Base-by-base conservation (phyloP, 208 protist genomes). In the Trypanosoma boissoni region DNA sequence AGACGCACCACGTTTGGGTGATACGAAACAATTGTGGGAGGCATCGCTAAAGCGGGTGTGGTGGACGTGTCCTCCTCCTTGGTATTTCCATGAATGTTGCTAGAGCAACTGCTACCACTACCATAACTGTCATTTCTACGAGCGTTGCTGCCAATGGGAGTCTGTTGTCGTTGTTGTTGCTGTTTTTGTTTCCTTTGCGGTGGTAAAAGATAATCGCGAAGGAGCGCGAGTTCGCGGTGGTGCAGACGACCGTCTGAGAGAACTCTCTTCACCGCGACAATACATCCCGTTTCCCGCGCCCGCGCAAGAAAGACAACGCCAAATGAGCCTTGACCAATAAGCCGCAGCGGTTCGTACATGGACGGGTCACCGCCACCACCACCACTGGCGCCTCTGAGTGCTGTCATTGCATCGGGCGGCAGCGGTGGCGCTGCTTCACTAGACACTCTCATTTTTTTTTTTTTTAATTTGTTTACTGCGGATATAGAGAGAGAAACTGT, bases 181-280 rank as follows among this genome's bases (percentile, higher is more conserved):
- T n/a, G n/a, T n/a, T n/a, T n/a, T n/a, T n/a, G n/a, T n/a, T n/a
- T n/a, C n/a, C n/a, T n/a, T n/a, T n/a, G n/a, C n/a, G n/a, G n/a
- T n/a, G n/a, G n/a, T n/a, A n/a, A n/a, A n/a, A 86, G 69, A 28
- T 82, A 54, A 37, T 94, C 72, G n/a, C 91, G 80, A 85, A 99
- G 96, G 16, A 99, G 98, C 45, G 92, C 64, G 12, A 99, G 79
- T 70, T 99, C 98, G 45, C 98, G 85, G 68, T 99, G 99, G 73
- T 97, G 98, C 55, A 97, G 96, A n/a, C 97, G 74, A 26, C 88
- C 78, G 70, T 99, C 98, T 68, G 98, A 92, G 36, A 98, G 78
- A 26, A 99, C 97, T 57, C 97, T 97, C 66, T 99, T 99, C 53
- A 99, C 96, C 39, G 98, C 98, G 14, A 99, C 96, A 14, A 76